phyloP scores from a whole-genome alignment of 2,329 filamentous ascomycete genomes.

The Elsinoe ampelina region DNA sequence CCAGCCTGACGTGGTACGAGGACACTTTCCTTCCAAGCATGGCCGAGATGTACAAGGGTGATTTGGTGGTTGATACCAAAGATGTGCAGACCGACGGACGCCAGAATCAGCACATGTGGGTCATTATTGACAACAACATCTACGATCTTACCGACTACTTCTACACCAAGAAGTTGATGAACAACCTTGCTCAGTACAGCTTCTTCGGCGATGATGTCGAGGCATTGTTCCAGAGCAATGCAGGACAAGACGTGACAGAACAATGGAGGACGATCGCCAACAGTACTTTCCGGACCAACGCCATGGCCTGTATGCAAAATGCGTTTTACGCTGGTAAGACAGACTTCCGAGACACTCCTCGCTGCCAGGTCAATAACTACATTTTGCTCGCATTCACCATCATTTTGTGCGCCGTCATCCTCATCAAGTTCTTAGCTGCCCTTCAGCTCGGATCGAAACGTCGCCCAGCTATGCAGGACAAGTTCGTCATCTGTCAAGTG shows the following conservation, averaged over 20 bases:
- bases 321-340: slow-evolving; percentile 72
- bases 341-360: slow-evolving; percentile 70
- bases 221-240: slow-evolving; percentile 60
- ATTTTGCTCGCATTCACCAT: slow-evolving; percentile 81
- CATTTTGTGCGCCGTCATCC: slow-evolving; percentile 68
- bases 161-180: slow-evolving; percentile 54
- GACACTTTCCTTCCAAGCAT: slow-evolving; percentile 67
- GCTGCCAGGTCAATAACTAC: slow-evolving; percentile 84
- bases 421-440: slow-evolving; percentile 83
- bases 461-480: slow-evolving; percentile 83
- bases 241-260: slow-evolving; percentile 68
- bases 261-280: slow-evolving; percentile 37
- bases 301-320: slow-evolving; percentile 71
- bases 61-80: slow-evolving; percentile 61
- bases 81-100: slow-evolving; percentile 57
- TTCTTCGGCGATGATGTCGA: slow-evolving; percentile 65
- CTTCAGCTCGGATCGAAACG: slow-evolving; percentile 89
- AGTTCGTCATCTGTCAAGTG: slow-evolving; percentile 97
- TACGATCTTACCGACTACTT: slow-evolving; percentile 94
- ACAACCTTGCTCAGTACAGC: slow-evolving; percentile 48
- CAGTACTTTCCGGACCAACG: slow-evolving; percentile 52
- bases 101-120: slow-evolving; percentile 64
- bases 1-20: slow-evolving; percentile 66
- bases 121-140: slow-evolving; percentile 63
- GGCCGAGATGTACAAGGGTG: slow-evolving; percentile 76